A percentile compares a stretch with the other conserved stretches of the same genome.
phyloP scores from a whole-genome alignment of 176 grass and related monocot genomes.

The Oryza coarctata region DNA sequence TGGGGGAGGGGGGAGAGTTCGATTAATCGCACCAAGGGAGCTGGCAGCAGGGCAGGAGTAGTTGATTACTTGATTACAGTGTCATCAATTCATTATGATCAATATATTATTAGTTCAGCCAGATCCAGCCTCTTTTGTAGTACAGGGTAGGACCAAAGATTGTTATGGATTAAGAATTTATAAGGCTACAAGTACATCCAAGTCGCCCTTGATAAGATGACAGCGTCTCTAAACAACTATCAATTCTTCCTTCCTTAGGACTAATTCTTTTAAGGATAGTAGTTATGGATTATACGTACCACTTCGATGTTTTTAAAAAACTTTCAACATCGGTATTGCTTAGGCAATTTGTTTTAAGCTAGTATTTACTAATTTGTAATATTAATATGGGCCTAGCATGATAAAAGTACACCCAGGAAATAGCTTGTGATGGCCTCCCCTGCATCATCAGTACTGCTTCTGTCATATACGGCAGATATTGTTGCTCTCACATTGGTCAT shows the following conservation, averaged over 20 bases:
- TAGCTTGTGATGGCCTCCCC: background rate
- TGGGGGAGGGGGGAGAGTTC: background rate
- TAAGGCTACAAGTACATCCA: background rate
- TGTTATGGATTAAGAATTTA: background rate
- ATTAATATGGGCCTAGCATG: background rate
- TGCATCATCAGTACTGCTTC: background rate
- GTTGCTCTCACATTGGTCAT: background rate
- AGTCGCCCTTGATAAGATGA: background rate
- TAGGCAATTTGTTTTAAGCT: no score
- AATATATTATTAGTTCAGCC: background rate
- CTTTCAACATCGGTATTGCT: no score
- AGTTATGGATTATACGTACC: no score
- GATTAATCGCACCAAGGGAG: background rate
- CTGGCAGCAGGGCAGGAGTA: background rate
- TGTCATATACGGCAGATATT: background rate
- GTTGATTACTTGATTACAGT: background rate
- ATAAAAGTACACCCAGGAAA: background rate
- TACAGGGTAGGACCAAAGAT: background rate
- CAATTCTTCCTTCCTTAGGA: no score
- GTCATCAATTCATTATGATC: background rate
- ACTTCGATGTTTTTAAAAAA: no score
- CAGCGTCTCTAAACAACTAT: background rate
- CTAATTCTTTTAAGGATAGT: no score
- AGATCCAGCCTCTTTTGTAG: background rate
- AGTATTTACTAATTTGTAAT: no score